Evolutionary conservation across 257 asterid genomes (phyloP).

Genomic region (Nicotiana knightiana): DNA sequence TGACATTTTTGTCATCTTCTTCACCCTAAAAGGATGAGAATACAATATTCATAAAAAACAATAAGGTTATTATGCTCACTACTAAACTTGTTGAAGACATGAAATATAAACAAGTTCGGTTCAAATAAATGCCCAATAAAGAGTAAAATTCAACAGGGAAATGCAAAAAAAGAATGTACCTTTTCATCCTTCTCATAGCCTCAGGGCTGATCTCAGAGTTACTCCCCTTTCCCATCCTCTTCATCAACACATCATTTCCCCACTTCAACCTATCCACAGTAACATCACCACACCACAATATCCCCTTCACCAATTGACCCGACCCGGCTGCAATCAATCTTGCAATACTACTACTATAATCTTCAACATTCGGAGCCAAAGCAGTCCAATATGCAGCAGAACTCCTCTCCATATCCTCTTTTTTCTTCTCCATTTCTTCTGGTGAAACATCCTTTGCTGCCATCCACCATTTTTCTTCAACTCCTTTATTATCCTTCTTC

Average conservation of each 20-base stretch:
- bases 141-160: not conserved
- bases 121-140: not conserved
- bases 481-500: slow-evolving; percentile 31
- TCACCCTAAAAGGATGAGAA: slow-evolving; percentile 40
- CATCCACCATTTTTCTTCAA: slow-evolving; percentile 56
- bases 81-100: too few relatives aligned
- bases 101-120: too few relatives aligned
- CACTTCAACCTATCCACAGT: slow-evolving; percentile 75
- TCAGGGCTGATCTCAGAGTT: slow-evolving; percentile 58
- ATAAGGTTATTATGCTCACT: too few relatives aligned
- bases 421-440: slow-evolving; percentile 54
- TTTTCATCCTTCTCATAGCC: slow-evolving; percentile 56
- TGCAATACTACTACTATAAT: slow-evolving; percentile 57
- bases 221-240: slow-evolving; percentile 37
- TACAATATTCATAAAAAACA: not conserved
- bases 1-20: slow-evolving; percentile 75
- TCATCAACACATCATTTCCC: slow-evolving; percentile 69
- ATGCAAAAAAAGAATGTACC: slow-evolving; percentile 28
- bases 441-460: slow-evolving; percentile 52
- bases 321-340: slow-evolving; percentile 79
- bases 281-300: slow-evolving; percentile 90
- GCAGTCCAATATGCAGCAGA: slow-evolving; percentile 92
- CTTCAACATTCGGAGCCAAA: slow-evolving; percentile 94
- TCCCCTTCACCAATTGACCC: slow-evolving; percentile 83
- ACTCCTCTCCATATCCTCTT: slow-evolving; percentile 61